phyloP scores from a whole-genome alignment of 148 eudicot species.

The Silene conica region DNA sequence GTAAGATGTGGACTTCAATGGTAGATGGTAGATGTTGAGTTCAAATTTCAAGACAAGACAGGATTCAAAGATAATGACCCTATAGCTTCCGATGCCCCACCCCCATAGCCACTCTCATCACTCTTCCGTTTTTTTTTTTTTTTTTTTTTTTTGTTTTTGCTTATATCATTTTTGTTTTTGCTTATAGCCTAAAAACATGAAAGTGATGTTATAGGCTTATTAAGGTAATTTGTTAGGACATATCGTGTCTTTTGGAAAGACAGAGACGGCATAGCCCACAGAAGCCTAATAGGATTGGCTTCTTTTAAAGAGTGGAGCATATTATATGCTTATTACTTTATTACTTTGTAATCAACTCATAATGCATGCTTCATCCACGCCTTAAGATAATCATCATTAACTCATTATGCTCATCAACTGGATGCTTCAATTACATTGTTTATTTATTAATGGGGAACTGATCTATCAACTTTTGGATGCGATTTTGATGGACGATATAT shows the following conservation, averaged over 20 bases:
- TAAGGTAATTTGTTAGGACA: not conserved
- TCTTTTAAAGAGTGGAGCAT: not conserved
- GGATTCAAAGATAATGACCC: not conserved
- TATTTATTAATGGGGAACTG: not conserved
- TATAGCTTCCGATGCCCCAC: not conserved
- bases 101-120: too few relatives aligned
- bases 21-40: not conserved
- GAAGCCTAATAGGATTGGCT: not conserved
- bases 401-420: not conserved
- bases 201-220: too few relatives aligned
- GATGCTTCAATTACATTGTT: not conserved
- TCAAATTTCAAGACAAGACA: not conserved
- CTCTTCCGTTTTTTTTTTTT: too few relatives aligned
- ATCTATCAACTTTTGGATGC: slow-evolving; percentile 12
- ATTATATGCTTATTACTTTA: not conserved
- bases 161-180: too few relatives aligned
- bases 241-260: not conserved
- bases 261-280: not conserved
- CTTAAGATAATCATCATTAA: slow-evolving; percentile 6
- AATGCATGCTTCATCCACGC: not conserved
- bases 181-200: too few relatives aligned
- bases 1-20: not conserved
- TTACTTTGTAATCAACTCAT: not conserved
- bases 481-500: slow-evolving; percentile 1
- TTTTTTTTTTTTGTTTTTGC: too few relatives aligned